phyloP scores from a whole-genome alignment of 2,329 filamentous ascomycete species.

The Sporothrix schenckii region DNA sequence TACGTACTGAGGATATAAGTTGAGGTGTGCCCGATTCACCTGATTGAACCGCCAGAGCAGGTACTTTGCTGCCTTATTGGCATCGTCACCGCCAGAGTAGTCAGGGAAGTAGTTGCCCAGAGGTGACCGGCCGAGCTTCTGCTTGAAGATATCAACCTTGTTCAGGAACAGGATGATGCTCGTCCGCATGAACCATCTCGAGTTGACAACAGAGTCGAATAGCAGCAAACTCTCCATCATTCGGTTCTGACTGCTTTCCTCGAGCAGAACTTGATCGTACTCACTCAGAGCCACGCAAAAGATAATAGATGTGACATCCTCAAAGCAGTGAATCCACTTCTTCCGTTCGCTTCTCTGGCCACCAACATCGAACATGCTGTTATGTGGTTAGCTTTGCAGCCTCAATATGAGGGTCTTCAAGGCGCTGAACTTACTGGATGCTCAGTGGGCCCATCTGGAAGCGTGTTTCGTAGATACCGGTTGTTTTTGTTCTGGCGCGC shows the following conservation, averaged over 20 bases:
- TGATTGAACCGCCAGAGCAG: slow-evolving; percentile 98
- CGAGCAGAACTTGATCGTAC: slow-evolving; percentile 94
- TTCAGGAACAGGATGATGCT: slow-evolving; percentile 99
- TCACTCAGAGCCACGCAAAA: slow-evolving; percentile 98
- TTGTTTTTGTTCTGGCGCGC: slow-evolving; percentile 94
- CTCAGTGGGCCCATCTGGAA: slow-evolving; percentile 98
- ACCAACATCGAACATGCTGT: slow-evolving; percentile 98
- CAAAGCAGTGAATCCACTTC: slow-evolving; percentile 99
- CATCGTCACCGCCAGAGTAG: slow-evolving; percentile 95
- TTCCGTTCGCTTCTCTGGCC: slow-evolving; percentile 96
- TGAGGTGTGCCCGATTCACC: slow-evolving; percentile 93
- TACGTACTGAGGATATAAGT: slow-evolving; percentile 94
- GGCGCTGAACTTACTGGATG: slow-evolving; percentile 76
- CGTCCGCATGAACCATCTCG: slow-evolving; percentile 97
- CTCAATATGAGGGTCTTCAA: no score
- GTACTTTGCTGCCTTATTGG: slow-evolving; percentile 97
- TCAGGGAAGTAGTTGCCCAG: slow-evolving; percentile 96
- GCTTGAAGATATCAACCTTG: slow-evolving; percentile 97
- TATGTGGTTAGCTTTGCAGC: not conserved
- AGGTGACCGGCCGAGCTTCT: slow-evolving; percentile 86
- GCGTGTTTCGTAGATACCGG: slow-evolving; percentile 97
- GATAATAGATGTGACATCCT: slow-evolving; percentile 99
- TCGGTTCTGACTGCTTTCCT: slow-evolving; percentile 98
- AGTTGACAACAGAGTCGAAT: slow-evolving; percentile 98
- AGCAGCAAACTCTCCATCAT: slow-evolving; percentile 99